Conservation (phyloP, 352 stramenopile genomes). For the Globisporangium recalcitrans region DNA sequence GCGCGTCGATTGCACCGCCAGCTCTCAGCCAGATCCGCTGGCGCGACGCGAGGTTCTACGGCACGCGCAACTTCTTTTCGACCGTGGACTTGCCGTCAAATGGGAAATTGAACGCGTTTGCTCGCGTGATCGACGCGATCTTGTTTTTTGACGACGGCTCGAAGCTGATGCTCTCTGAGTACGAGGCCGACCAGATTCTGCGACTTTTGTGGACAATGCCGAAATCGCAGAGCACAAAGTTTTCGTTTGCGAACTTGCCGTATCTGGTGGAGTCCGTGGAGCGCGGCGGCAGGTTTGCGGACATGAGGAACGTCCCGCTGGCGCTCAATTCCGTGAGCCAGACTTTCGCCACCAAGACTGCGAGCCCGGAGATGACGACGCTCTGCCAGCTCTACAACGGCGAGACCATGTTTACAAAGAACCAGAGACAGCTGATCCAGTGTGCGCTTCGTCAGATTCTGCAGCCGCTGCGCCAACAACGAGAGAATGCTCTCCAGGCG, state of each 20-base stretch:
- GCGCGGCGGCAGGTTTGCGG: no score
- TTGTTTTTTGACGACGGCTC: slow-evolving; percentile 34
- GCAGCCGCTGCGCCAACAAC: slow-evolving; percentile 4
- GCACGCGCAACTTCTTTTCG: slow-evolving; percentile 46
- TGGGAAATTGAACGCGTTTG: slow-evolving; percentile 18
- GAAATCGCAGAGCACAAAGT: neutral
- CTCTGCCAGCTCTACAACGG: slow-evolving; percentile 10
- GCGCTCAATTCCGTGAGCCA: neutral
- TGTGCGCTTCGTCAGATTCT: neutral
- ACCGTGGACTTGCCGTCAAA: slow-evolving; percentile 9
- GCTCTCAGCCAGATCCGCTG: slow-evolving; percentile 23
- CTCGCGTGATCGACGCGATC: slow-evolving; percentile 32
- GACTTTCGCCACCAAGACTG: neutral
- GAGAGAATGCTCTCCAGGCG: neutral
- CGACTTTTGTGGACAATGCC: neutral
- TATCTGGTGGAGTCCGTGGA: neutral
- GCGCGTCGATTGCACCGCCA: neutral
- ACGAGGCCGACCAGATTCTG: slow-evolving; percentile 10
- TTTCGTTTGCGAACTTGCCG: neutral
- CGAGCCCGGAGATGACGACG: neutral
- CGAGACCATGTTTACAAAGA: slow-evolving; percentile 4
- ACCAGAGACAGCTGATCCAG: neutral
- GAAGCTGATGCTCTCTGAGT: slow-evolving; percentile 14
- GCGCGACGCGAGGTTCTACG: slow-evolving; percentile 23
- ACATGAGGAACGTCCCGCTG: neutral